These are phyloP conservation scores for Nakazawaea holstii DNA, from an alignment of 805 yeast genomes.

Conservation along the genomic window DNA sequence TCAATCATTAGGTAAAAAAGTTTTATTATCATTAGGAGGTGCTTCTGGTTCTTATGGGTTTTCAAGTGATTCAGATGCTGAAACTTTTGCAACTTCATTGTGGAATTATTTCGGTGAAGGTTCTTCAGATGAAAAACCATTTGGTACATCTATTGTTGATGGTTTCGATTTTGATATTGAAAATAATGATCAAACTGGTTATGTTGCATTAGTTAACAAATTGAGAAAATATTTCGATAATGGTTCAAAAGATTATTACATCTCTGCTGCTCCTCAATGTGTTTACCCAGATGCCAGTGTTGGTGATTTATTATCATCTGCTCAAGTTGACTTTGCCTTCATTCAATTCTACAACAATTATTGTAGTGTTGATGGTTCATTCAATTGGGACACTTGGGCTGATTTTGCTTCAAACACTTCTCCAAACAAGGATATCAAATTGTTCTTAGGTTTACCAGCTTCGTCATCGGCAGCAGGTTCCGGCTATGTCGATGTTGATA, in stretches of 20 bases:
- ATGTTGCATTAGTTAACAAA: slow-evolving; percentile 51
- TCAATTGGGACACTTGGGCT: slow-evolving; percentile 70
- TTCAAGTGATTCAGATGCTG: slow-evolving; percentile 45
- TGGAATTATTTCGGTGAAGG: slow-evolving; percentile 67
- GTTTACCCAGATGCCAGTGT: slow-evolving; percentile 70
- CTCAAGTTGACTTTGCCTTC: slow-evolving; percentile 73
- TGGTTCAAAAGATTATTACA: slow-evolving; percentile 53
- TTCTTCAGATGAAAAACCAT: slow-evolving; percentile 41
- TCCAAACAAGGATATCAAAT: slow-evolving; percentile 63
- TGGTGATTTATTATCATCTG: slow-evolving; percentile 36
- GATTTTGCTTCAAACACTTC: slow-evolving; percentile 51
- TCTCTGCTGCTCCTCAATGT: slow-evolving; percentile 93
- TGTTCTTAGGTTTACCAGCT: slow-evolving; percentile 73
- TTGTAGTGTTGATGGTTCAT: slow-evolving; percentile 49
- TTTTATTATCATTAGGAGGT: slow-evolving; percentile 77
- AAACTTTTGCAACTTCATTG: slow-evolving; percentile 49
- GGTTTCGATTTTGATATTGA: slow-evolving; percentile 82
- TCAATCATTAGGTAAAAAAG: slow-evolving; percentile 73
- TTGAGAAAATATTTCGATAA: slow-evolving; percentile 35
- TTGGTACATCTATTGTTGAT: slow-evolving; percentile 72
- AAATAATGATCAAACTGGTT: slow-evolving; percentile 56
- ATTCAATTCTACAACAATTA: slow-evolving; percentile 88
- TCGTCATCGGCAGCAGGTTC: slow-evolving; percentile 43
- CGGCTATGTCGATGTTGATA: slow-evolving; percentile 48
- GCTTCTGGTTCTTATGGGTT: slow-evolving; percentile 57